A percentile compares a stretch with the other conserved stretches of the same genome.
Evolutionary conservation across 2,329 filamentous ascomycete genomes (phyloP).

Genomic region (Ceratocystis destructans): DNA sequence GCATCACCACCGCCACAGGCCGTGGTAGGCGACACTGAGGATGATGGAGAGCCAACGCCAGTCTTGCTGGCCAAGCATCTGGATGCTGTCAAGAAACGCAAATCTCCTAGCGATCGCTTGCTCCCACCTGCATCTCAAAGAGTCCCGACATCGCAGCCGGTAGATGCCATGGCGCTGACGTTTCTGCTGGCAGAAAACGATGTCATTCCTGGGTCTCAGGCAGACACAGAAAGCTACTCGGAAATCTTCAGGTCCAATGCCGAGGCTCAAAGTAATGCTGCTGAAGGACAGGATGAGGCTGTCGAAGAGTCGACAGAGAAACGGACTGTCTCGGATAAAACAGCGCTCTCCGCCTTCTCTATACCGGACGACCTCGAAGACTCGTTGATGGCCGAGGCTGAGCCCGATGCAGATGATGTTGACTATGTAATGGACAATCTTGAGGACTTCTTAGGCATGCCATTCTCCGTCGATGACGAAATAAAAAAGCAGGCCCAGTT

Average conservation of each 20-base stretch:
- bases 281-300: slow-evolving; percentile 4
- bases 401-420: slow-evolving; percentile 31
- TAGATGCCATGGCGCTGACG: slow-evolving; percentile 37
- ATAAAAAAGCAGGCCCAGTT: slow-evolving; percentile 20
- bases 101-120: slow-evolving; percentile 21
- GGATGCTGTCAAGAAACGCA: slow-evolving; percentile 10
- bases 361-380: slow-evolving; percentile 7
- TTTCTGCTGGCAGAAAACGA: slow-evolving; percentile 34
- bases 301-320: slow-evolving; percentile 15
- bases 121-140: slow-evolving; percentile 34
- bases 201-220: slow-evolving; percentile 17
- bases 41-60: slow-evolving; percentile 20
- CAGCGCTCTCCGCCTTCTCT: neutral
- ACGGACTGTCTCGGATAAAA: neutral
- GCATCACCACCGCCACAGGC: slow-evolving; percentile 13
- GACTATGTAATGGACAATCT: slow-evolving; percentile 35
- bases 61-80: slow-evolving; percentile 16
- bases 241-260: slow-evolving; percentile 10
- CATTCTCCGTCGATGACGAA: slow-evolving; percentile 27
- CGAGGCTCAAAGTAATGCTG: slow-evolving; percentile 8
- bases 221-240: slow-evolving; percentile 14
- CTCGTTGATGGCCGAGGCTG: slow-evolving; percentile 22
- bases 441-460: slow-evolving; percentile 31
- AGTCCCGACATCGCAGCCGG: slow-evolving; percentile 28
- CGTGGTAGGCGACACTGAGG: neutral